Base-by-base conservation (phyloP, 192 early-diverging fungal genomes). In the Backusella morwellensis region DNA sequence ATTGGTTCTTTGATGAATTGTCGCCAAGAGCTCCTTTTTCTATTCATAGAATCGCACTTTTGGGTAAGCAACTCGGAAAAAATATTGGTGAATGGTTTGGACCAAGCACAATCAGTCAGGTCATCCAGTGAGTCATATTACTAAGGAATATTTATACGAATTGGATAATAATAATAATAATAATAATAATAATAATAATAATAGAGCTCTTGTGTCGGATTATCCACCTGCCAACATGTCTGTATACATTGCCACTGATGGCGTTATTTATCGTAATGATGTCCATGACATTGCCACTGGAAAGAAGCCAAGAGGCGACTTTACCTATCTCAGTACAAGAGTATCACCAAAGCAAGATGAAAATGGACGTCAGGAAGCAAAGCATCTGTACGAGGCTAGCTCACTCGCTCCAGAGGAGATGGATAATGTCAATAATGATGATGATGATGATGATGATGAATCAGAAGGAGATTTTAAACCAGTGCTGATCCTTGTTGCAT, bases 41-140 rank as follows among this genome's bases (percentile, higher is more conserved):
- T n/a, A 94, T 99, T 19, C 98, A 99, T 67, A 85, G 91, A 35
- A 95, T 99, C 77, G 95, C 96, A 6, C 81, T 93, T 23, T 82
- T 93, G 6, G 98, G 97, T 14, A 87, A 88, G 68, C 92, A 94
- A 80, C 88, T 91, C 59, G 96, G 92, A 41, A 97, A 97, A 77
- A 89, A 93, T 38, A 94, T 99, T 79, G 98, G 98, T 32, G 90
- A 97, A 83, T 99, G 98, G 97, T 99, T 98, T 88, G 98, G 97
- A 0, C 98, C 98, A 1, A 90, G 89, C 35, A 97, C 93, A 15
- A 94, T 94, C 12, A 92, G 92, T 21, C 93, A 95, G 75, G 92
- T 92, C 35, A 88, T 93, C 3, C 90, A 90, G 93, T 94, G 88
- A 71, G 85, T 75, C 11, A 29, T 35, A 38, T 77, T 81, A 78